Conservation (phyloP, 2,329 filamentous ascomycete species). For the Ophiostoma novo-ulmi region DNA sequence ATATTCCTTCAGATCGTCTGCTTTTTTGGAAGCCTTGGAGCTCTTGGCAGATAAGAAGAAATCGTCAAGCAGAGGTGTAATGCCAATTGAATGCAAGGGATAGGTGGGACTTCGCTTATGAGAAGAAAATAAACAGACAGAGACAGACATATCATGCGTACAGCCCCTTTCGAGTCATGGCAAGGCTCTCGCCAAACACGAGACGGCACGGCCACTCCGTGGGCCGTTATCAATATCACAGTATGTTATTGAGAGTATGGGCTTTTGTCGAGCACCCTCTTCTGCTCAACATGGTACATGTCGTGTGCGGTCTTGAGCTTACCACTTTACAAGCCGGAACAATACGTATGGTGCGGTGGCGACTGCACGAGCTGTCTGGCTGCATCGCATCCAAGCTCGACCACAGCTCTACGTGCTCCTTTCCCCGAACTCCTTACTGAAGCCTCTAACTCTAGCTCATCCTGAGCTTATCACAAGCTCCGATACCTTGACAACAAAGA, state of each 20-base stretch:
- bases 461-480: neutral
- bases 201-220: slow-evolving; percentile 1
- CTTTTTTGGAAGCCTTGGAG: neutral
- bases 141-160: neutral
- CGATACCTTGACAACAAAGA: neutral
- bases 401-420: neutral
- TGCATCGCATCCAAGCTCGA: neutral
- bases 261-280: neutral
- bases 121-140: neutral
- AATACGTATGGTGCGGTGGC: too few species aligned
- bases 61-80: neutral
- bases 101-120: neutral
- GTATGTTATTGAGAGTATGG: neutral
- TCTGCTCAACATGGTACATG: neutral
- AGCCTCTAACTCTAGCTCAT: neutral
- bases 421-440: too few species aligned
- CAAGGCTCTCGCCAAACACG: neutral
- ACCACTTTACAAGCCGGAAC: neutral
- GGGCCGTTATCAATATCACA: neutral
- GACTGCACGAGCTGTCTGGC: too few species aligned
- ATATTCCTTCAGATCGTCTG: neutral
- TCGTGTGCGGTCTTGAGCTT: neutral
- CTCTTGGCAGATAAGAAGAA: slow-evolving; percentile 5
- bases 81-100: neutral
- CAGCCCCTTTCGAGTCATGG: neutral